A percentile compares a stretch with the other conserved stretches of the same genome.
These are phyloP conservation scores for Exophiala calicioides DNA, from an alignment of 2,329 filamentous ascomycete species.

Conservation along the genomic window DNA sequence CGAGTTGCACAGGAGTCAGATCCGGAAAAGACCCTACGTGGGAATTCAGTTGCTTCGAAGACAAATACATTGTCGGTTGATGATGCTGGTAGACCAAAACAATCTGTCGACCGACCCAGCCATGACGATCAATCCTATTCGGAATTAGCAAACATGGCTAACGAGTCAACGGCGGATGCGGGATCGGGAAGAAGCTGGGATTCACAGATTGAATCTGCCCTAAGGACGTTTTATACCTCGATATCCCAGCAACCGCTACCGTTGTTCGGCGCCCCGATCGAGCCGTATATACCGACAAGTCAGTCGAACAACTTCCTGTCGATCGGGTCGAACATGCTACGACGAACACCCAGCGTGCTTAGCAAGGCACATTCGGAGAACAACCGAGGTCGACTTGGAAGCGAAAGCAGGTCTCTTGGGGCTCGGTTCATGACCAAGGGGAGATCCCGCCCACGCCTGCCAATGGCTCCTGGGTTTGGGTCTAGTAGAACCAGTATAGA, in stretches of 20 bases:
- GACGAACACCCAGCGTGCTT: constrained; percentile 83
- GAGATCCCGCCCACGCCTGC: constrained; percentile 73
- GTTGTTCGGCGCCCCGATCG: constrained; percentile 63
- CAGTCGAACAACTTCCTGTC: constrained; percentile 66
- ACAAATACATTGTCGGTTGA: constrained; percentile 13
- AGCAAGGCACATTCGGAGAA: constrained; percentile 91
- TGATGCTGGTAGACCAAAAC: constrained; percentile 16
- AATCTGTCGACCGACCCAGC: constrained; percentile 32
- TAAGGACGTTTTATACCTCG: constrained; percentile 88
- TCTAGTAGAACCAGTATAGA: constrained; percentile 95
- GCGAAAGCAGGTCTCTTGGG: constrained; percentile 63
- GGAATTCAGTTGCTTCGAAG: constrained; percentile 15
- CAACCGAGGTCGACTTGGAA: constrained; percentile 65
- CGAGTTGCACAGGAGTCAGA: constrained; percentile 55
- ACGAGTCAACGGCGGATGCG: constrained; percentile 69
- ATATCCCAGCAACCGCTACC: constrained; percentile 87
- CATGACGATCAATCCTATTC: constrained; percentile 30
- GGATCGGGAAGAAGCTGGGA: constrained; percentile 82
- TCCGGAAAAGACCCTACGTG: constrained; percentile 15
- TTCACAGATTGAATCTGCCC: constrained; percentile 79
- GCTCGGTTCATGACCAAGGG: constrained; percentile 83
- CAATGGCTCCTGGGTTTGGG: constrained; percentile 76
- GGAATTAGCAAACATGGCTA: constrained; percentile 38
- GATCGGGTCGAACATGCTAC: constrained; percentile 66
- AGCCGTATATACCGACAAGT: constrained; percentile 36